Percentiles rank a stretch among this genome's conserved stretches.
Conservation (phyloP, 1,139 yeast genomes). For the Pichia sp. region DNA sequence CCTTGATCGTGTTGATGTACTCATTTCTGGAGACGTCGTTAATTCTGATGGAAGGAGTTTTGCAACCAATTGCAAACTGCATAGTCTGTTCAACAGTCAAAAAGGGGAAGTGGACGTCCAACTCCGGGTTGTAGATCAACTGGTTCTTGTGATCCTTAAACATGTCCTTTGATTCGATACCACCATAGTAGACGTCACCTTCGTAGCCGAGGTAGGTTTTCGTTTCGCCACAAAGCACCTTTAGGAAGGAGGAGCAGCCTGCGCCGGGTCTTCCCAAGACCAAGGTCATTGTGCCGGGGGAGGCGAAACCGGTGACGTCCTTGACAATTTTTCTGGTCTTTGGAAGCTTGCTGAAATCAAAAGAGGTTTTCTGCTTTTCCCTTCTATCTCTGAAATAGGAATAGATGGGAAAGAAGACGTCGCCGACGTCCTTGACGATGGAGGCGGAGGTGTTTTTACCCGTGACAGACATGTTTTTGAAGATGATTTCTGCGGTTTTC, state of each 20-base stretch:
- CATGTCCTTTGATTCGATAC: constrained; percentile 58
- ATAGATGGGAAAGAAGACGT: constrained; percentile 40
- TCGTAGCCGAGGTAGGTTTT: constrained; percentile 25
- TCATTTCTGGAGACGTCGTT: constrained; percentile 36
- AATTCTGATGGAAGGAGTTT: constrained; percentile 42
- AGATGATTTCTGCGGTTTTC: constrained; percentile 44
- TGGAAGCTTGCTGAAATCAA: constrained; percentile 25
- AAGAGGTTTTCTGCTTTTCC: constrained; percentile 13
- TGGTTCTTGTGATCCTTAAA: constrained; percentile 41
- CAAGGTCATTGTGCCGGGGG: constrained; percentile 50
- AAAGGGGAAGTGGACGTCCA: constrained; percentile 43
- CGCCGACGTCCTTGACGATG: constrained; percentile 46
- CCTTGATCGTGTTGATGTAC: constrained; percentile 40
- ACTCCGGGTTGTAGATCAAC: constrained; percentile 42
- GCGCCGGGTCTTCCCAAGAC: constrained; percentile 56
- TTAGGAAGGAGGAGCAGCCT: constrained; percentile 48
- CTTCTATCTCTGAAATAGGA: constrained; percentile 18
- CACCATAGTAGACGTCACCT: constrained; percentile 42
- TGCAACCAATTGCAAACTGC: constrained; percentile 41
- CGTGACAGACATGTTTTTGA: constrained; percentile 42
- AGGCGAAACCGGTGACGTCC: constrained; percentile 40
- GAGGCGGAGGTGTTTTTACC: constrained; percentile 49
- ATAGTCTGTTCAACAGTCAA: constrained; percentile 43
- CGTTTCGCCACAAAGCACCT: constrained; percentile 34
- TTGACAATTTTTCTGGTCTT: constrained; percentile 37